Percentiles rank a stretch among this genome's conserved stretches.
phyloP scores from a whole-genome alignment of 2,329 filamentous ascomycete genomes.

The Aspergillus awamori region DNA sequence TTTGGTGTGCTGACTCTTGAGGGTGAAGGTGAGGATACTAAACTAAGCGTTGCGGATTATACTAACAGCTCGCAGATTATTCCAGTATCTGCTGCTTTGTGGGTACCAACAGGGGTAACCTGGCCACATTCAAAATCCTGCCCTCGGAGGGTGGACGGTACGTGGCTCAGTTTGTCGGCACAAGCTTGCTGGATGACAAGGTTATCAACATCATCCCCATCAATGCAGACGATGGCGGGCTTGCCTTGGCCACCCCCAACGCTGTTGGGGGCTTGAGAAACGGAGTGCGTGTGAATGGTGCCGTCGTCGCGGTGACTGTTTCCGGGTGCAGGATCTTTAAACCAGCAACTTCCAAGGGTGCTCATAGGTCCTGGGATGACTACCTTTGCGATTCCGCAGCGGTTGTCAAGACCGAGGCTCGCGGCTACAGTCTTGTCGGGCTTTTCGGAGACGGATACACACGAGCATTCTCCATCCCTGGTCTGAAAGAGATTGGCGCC shows the following conservation, averaged over 20 bases:
- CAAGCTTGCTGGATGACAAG: constrained; percentile 65
- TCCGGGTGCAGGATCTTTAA: constrained; percentile 84
- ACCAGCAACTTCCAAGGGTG: constrained; percentile 83
- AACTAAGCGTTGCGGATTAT: neutral
- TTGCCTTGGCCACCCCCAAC: constrained; percentile 73
- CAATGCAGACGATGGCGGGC: constrained; percentile 72
- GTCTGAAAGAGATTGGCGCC: constrained; percentile 78
- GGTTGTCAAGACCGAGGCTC: constrained; percentile 72
- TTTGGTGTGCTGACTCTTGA: constrained; percentile 94
- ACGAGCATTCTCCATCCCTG: constrained; percentile 83
- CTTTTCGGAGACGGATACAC: constrained; percentile 81
- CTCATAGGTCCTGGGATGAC: constrained; percentile 85
- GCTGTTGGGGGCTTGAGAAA: constrained; percentile 75
- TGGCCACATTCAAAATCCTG: constrained; percentile 88
- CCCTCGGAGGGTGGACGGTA: constrained; percentile 72
- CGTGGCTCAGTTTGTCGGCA: constrained; percentile 70
- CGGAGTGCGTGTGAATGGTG: constrained; percentile 75
- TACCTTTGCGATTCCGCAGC: constrained; percentile 78
- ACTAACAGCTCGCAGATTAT: constrained; percentile 61
- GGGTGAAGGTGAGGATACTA: constrained; percentile 64
- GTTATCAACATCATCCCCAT: constrained; percentile 80
- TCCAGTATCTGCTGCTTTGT: constrained; percentile 93
- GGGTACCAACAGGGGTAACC: constrained; percentile 79
- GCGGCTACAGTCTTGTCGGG: constrained; percentile 77
- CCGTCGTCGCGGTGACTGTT: constrained; percentile 74